Base-by-base conservation (phyloP, 176 grass and related monocot species). In the Elaeis guineensis region DNA sequence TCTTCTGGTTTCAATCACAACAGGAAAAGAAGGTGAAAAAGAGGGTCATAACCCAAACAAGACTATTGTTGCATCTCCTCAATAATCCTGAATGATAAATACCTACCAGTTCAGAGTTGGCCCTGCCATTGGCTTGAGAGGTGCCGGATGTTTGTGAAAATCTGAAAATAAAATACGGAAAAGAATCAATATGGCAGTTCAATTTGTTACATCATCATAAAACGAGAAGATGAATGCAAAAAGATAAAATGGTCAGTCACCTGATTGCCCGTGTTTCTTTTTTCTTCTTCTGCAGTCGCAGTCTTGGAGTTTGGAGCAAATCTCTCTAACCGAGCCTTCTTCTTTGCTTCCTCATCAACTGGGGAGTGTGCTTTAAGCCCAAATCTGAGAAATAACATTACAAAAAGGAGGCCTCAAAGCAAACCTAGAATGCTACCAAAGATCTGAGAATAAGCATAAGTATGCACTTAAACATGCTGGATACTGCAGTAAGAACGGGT, bases 201-300 rank as follows among this genome's bases (percentile, higher is more conserved):
- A 30, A 30, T 30, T 30, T 30, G 28, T 6, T 6, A 30, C 11
- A 12, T 9, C 35, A 14, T 44, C 35, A 3, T 12, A 44, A 2
- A 44, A 44, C 0, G 9, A 39, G 35, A 39, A 39, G 35, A 12
- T 9, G 35, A 44, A 44, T 12, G 35, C 35, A 44, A 12, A 44
- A 44, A 12, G 11, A 9, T 2, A 44, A 44, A 14, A 44, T 14
- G 8, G 35, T 56, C n/a, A 65, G 56, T 69, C 57, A 98, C 94
- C 94, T 83, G 44, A 74, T 52, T 52, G 88, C 85, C 5, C 94
- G 88, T 79, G 77, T 93, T 86, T 22, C 79, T 89, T 83, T 99
- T 99, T 57, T 93, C 85, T 78, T 89, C 88, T 81, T 93, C 94
- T 1, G 64, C 51, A 53, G 66, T 72, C 71, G 85, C 85, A 30